Conservation (phyloP, 805 yeast species). For the Saccharomycopsis capsularis region DNA sequence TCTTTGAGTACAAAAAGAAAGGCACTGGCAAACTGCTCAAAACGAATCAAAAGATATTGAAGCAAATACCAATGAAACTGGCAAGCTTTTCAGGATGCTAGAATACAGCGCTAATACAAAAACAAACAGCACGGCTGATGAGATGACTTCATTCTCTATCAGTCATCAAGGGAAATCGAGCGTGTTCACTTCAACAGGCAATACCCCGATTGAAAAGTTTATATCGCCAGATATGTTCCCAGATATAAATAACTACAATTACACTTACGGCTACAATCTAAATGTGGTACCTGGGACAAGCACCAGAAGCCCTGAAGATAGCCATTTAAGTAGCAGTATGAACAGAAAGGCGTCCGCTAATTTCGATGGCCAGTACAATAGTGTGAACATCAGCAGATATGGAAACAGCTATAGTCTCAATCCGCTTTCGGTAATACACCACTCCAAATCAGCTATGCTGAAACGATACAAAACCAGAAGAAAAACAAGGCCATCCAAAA, state of each 20-base stretch:
- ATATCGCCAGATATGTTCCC: not conserved
- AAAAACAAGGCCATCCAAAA: too few relatives aligned
- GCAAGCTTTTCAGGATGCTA: too few relatives aligned
- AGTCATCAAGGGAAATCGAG: slow-evolving; percentile 8
- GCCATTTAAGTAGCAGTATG: too few relatives aligned
- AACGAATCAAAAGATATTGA: too few relatives aligned
- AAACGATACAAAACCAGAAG: not conserved
- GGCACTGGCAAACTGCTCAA: too few relatives aligned
- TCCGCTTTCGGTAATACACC: not conserved
- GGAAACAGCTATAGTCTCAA: not conserved
- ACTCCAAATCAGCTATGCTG: not conserved
- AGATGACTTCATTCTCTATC: not conserved
- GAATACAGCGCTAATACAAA: not conserved
- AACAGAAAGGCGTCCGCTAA: too few relatives aligned
- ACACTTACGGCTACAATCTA: not conserved
- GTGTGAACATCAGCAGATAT: not conserved
- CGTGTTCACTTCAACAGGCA: slow-evolving; percentile 9
- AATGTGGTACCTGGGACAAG: too few relatives aligned
- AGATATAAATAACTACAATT: not conserved
- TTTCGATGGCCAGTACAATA: not conserved
- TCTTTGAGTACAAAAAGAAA: too few relatives aligned
- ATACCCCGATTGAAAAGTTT: slow-evolving; percentile 10
- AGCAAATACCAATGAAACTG: too few relatives aligned
- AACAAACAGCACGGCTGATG: not conserved
- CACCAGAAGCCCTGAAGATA: too few relatives aligned